Conservation (phyloP, 2,329 filamentous ascomycete species). For the Botrytis porri region DNA sequence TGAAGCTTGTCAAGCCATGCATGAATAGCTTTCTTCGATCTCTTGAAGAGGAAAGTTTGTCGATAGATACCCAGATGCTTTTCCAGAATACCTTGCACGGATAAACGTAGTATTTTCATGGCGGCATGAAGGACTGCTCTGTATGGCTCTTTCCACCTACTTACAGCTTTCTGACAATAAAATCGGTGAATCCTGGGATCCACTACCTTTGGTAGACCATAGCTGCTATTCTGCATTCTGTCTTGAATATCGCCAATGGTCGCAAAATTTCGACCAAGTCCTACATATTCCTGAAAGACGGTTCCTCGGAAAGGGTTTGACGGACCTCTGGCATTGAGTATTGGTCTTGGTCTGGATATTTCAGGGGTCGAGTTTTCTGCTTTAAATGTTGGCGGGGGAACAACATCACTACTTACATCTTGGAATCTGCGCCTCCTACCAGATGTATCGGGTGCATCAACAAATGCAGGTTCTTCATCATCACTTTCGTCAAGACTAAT, state of each 20-base stretch:
- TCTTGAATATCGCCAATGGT: conserved; percentile 45
- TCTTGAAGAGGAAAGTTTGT: conserved; percentile 23
- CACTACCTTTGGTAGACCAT: conserved; percentile 58
- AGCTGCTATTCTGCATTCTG: conserved; percentile 57
- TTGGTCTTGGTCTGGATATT: too few relatives aligned
- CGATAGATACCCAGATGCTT: conserved; percentile 17
- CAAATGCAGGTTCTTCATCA: neutral
- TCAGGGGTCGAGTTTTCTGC: too few relatives aligned
- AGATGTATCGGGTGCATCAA: neutral
- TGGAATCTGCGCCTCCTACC: neutral
- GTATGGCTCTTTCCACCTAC: conserved; percentile 49
- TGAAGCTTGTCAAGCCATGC: conserved; percentile 21
- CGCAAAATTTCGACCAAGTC: conserved; percentile 15
- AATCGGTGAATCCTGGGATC: conserved; percentile 59
- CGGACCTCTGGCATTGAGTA: too few relatives aligned
- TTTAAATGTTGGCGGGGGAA: too few relatives aligned
- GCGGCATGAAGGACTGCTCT: too few relatives aligned
- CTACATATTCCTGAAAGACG: conserved; percentile 5
- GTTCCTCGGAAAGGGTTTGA: neutral
- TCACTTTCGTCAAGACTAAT: conserved; percentile 24
- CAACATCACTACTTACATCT: too few relatives aligned
- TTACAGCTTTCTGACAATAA: conserved; percentile 55
- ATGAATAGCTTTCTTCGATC: conserved; percentile 18
- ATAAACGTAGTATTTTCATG: too few relatives aligned
- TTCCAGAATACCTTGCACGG: neutral